These are phyloP conservation scores for Dendryphion nanum DNA, from an alignment of 2,329 filamentous ascomycete species.

Conservation along the genomic window DNA sequence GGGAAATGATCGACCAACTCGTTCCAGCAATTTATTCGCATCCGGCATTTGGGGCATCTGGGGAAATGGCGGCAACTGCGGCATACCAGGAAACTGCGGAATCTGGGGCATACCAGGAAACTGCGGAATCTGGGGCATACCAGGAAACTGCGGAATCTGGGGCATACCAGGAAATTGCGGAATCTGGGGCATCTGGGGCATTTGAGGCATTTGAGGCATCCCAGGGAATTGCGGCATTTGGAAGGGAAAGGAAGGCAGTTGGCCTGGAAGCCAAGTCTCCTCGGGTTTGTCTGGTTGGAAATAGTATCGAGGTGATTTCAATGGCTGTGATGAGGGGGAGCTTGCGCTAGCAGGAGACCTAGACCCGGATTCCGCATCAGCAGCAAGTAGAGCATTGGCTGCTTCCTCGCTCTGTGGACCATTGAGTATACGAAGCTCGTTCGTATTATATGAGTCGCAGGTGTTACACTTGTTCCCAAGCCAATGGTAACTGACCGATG, in stretches of 20 bases:
- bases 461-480: constrained; percentile 81
- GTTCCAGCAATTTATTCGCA: constrained; percentile 36
- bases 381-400: constrained; percentile 32
- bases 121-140: constrained; percentile 30
- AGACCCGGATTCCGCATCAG: constrained; percentile 25
- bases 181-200: constrained; percentile 26
- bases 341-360: constrained; percentile 29
- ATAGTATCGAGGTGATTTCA: constrained; percentile 36
- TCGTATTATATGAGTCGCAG: constrained; percentile 56
- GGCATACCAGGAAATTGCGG: constrained; percentile 31
- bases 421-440: constrained; percentile 46
- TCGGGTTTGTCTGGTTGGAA: constrained; percentile 38
- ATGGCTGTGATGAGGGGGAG: constrained; percentile 31
- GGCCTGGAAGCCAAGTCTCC: constrained; percentile 37
- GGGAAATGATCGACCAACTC: constrained; percentile 40
- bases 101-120: constrained; percentile 30
- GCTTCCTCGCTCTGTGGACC: constrained; percentile 36
- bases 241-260: constrained; percentile 36
- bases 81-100: constrained; percentile 28
- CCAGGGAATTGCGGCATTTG: constrained; percentile 36
- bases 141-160: constrained; percentile 28
- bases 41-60: constrained; percentile 31
- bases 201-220: constrained; percentile 15
- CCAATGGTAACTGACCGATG: constrained; percentile 89
- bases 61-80: constrained; percentile 32